A percentile compares a stretch with the other conserved stretches of the same genome.
Evolutionary conservation across 1,284 basidiomycete genomes (phyloP).

Genomic region (Wallemia mellicola): DNA sequence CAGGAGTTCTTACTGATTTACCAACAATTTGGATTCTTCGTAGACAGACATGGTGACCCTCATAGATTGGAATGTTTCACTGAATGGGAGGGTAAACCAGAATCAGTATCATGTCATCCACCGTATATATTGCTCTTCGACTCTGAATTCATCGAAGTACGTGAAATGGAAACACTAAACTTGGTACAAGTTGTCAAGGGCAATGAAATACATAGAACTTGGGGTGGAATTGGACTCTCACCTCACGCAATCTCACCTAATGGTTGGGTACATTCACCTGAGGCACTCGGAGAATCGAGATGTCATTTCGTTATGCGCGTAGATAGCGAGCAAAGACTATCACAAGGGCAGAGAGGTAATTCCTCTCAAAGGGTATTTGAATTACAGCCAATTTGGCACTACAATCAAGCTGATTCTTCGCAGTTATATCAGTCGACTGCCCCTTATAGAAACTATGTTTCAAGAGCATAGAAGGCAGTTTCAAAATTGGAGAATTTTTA

Average conservation of each 20-base stretch:
- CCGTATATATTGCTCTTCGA: slow-evolving; percentile 78
- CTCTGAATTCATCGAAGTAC: slow-evolving; percentile 67
- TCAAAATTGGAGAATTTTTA: no score
- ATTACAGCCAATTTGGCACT: slow-evolving; percentile 15
- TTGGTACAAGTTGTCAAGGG: slow-evolving; percentile 67
- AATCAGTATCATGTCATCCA: slow-evolving; percentile 56
- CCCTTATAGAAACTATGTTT: background rate
- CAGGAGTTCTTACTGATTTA: slow-evolving; percentile 71
- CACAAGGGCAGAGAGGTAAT: slow-evolving; percentile 11
- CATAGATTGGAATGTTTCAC: slow-evolving; percentile 36
- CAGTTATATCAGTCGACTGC: background rate
- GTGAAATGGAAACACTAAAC: slow-evolving; percentile 53
- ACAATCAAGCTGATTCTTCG: slow-evolving; percentile 8
- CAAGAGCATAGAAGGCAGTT: background rate
- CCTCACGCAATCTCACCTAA: slow-evolving; percentile 4
- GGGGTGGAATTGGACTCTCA: slow-evolving; percentile 10
- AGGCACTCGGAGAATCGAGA: slow-evolving; percentile 15
- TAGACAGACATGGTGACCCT: slow-evolving; percentile 59
- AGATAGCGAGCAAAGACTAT: slow-evolving; percentile 9
- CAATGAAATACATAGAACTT: slow-evolving; percentile 26
- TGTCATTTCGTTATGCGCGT: slow-evolving; percentile 17
- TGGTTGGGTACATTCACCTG: slow-evolving; percentile 7
- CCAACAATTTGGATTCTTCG: slow-evolving; percentile 72
- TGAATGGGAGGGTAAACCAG: slow-evolving; percentile 81
- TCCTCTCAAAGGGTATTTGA: slow-evolving; percentile 14